A percentile compares a stretch with the other conserved stretches of the same genome.
Conservation (phyloP, 306 rosid species). For the Prunus salicina region DNA sequence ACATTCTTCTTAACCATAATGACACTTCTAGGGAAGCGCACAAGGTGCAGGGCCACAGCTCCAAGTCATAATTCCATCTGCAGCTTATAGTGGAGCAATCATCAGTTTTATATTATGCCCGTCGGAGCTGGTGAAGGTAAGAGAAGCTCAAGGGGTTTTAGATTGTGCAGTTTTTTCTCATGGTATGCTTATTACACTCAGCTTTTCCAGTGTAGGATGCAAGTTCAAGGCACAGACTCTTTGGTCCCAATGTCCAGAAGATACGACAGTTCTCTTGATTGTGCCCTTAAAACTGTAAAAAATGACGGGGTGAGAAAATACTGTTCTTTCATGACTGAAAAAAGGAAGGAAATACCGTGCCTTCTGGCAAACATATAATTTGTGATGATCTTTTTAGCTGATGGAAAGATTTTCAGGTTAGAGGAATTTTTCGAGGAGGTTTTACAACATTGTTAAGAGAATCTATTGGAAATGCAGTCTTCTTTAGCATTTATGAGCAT, state of each 20-base stretch:
- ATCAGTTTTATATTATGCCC: slow-evolving; percentile 91
- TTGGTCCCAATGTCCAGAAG: slow-evolving; percentile 60
- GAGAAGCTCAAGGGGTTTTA: slow-evolving; percentile 19
- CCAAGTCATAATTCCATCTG: slow-evolving; percentile 79
- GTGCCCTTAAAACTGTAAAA: slow-evolving; percentile 58
- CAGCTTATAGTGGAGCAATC: slow-evolving; percentile 76
- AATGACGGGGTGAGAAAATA: slow-evolving; percentile 75
- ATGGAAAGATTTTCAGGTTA: slow-evolving; percentile 64
- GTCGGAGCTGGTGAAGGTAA: slow-evolving; percentile 86
- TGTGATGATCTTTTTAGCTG: slow-evolving; percentile 35
- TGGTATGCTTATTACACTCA: slow-evolving; percentile 25
- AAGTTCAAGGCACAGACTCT: slow-evolving; percentile 88
- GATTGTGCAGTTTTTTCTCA: slow-evolving; percentile 13
- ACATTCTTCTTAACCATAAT: slow-evolving; percentile 17
- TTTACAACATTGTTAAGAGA: slow-evolving; percentile 74
- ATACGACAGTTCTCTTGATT: slow-evolving; percentile 75
- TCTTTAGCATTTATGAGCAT: slow-evolving; percentile 70
- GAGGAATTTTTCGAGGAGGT: slow-evolving; percentile 80
- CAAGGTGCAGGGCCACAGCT: slow-evolving; percentile 58
- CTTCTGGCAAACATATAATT: slow-evolving; percentile 16
- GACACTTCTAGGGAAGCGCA: slow-evolving; percentile 56
- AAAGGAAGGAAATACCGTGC: slow-evolving; percentile 32
- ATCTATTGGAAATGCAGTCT: slow-evolving; percentile 62
- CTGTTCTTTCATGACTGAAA: background rate
- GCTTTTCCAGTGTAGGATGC: slow-evolving; percentile 95